A percentile compares a stretch with the other conserved stretches of the same genome.
These are phyloP conservation scores for Mycena maculata DNA, from an alignment of 768 basidiomycete species.

Conservation along the genomic window DNA sequence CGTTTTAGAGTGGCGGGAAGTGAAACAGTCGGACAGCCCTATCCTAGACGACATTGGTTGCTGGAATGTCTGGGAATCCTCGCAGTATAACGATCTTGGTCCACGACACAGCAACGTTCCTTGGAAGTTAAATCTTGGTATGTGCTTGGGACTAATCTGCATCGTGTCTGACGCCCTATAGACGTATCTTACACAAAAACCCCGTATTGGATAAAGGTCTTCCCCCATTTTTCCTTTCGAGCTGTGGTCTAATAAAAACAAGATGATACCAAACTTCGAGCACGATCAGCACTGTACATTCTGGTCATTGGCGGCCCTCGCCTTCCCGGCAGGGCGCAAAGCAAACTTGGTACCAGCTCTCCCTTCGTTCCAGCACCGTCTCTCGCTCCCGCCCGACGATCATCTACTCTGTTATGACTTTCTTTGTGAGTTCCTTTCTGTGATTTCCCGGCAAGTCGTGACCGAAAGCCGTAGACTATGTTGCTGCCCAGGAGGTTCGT, in stretches of 20 bases:
- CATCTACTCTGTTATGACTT: slow-evolving; percentile 40
- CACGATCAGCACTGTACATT: slow-evolving; percentile 39
- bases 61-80: slow-evolving; percentile 40
- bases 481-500: slow-evolving; percentile 39
- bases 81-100: not conserved
- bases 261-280: slow-evolving; percentile 38
- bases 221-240: slow-evolving; percentile 6
- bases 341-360: slow-evolving; percentile 30
- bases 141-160: slow-evolving; percentile 3
- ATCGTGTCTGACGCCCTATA: slow-evolving; percentile 26
- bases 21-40: slow-evolving; percentile 39
- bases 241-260: not conserved
- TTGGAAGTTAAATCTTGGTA: slow-evolving; percentile 35
- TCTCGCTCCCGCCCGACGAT: slow-evolving; percentile 37
- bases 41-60: slow-evolving; percentile 45
- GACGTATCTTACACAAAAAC: slow-evolving; percentile 42
- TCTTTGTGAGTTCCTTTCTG: too few relatives aligned
- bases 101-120: slow-evolving; percentile 33
- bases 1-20: slow-evolving; percentile 52
- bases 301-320: slow-evolving; percentile 38
- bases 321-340: slow-evolving; percentile 32
- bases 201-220: slow-evolving; percentile 36
- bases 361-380: slow-evolving; percentile 28
- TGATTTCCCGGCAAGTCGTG: too few relatives aligned
- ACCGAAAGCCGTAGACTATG: too few relatives aligned